Base-by-base conservation (phyloP, 2,329 filamentous ascomycete genomes). In the Cladophialophora yegresii region DNA sequence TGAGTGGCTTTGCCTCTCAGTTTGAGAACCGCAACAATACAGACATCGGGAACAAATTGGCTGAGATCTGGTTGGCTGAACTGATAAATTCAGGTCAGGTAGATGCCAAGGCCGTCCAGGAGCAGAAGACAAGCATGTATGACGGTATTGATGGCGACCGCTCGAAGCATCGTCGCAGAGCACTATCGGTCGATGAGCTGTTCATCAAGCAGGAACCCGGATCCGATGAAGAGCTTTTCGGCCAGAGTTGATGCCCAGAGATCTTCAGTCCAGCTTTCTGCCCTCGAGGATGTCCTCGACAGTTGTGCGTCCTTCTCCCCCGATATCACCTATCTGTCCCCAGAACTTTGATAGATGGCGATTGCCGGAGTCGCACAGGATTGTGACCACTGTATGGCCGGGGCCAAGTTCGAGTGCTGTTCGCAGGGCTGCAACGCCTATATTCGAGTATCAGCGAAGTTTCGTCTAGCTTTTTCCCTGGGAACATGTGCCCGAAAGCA, bases 311-410 rank as follows among this genome's bases (percentile, higher is more conserved):
- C 75, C 72, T 12, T 77, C 76, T 22, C 76, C 79, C 40, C 78
- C 80, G 59, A 82, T 76, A 69, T 80, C 75, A 33, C 80, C 80
- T 53, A 80, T 79, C 64, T 77, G 75, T 20, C 78, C 77, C 80
- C 80, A 82, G 71, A 82, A 82, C 59, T 80, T 79, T n/a, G 80
- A 82, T n/a, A 82, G 71, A 72, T 82, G 81, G 54, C 80, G 75
- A 53, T 79, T 78, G 3, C 80, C 80, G n/a, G 80, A 82, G 69
- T 82, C 80, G 51, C 80, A 82, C 51, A 82, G 71, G 16, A 82
- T 75, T 0, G 80, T 82, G 20, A 81, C 80, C 36, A 82, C 77
- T 56, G 77, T 72, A 70, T 82, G 79, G 2, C 81, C 81, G 22
- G 79, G 80, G 1, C 81, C 80, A 3, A 82, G 71, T 67, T 76